Evolutionary conservation across 2,329 filamentous ascomycete species (phyloP), one percentile per base, ranked within the genome.

Genomic region (Pseudogymnoascus sp.): DNA sequence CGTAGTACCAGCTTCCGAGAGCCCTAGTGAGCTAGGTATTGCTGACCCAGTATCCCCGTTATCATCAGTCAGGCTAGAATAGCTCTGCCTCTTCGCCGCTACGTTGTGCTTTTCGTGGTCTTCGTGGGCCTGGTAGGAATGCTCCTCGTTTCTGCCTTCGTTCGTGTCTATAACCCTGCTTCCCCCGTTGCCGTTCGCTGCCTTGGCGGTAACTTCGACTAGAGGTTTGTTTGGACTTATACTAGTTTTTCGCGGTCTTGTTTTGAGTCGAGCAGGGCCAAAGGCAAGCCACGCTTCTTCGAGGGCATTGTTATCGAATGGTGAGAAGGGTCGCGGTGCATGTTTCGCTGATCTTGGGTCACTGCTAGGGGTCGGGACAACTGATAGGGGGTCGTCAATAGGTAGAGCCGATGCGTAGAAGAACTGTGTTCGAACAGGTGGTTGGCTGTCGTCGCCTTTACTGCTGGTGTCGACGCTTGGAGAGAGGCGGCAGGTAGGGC

Each of bases 341-440:
- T 82, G 79, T 67, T 82, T 86, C 35, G 79, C 74, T 61, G 80
- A 73, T 61, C 77, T 81, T 11, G 79, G 71, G 59, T 86, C 75
- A 71, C 79, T 65, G 24, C 73, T 73, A 70, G 82, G 71, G 73
- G 84, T 70, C 75, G 80, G 73, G 9, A 79, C 75, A 1, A 87
- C 83, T 8, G 88, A 90, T n/a, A 96, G 80, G 24, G 90, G 90
- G 70, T 96, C 92, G 70, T 96, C 92, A 70, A 96, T 92, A 31
- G 91, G 87, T 58, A 93, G 82, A 10, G 85, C 78, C 9, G 91
- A 94, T 11, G 85, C 83, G 74, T 96, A 96, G 75, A 96, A 96
- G 76, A 91, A 96, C 65, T 91, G 89, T 21, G 87, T 81, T 33
- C 81, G 79, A 60, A 88, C 73, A 0, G 83, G 80, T 13, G 88